Evolutionary conservation across 306 rosid species (phyloP).

Genomic region (Fragaria vesca): DNA sequence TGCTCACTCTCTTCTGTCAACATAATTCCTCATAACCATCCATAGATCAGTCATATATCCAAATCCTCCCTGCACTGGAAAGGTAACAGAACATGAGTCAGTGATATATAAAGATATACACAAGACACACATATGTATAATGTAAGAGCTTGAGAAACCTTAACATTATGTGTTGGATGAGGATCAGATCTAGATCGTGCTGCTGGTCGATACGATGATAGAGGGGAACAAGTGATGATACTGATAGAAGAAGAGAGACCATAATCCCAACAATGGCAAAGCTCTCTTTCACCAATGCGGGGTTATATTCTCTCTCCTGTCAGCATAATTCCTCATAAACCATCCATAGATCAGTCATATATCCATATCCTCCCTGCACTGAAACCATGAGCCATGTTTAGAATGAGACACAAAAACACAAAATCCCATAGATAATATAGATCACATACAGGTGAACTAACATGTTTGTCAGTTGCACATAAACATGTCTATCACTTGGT

Average conservation of each 20-base stretch:
- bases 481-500: background rate
- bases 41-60: background rate
- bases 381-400: background rate
- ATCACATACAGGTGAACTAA: background rate
- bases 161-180: too few relatives aligned
- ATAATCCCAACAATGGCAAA: too few relatives aligned
- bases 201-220: too few relatives aligned
- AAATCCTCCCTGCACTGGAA: background rate
- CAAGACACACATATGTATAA: too few relatives aligned
- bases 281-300: too few relatives aligned
- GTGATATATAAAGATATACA: background rate
- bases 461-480: background rate
- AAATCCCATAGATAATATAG: background rate
- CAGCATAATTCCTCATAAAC: background rate
- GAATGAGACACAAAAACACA: background rate
- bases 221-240: too few relatives aligned
- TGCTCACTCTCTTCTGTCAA: conserved; percentile 99
- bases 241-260: too few relatives aligned
- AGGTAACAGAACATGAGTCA: background rate
- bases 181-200: too few relatives aligned
- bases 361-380: background rate
- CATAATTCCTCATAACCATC: conserved; percentile 24
- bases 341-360: background rate
- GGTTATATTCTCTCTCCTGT: too few relatives aligned
- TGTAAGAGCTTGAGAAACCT: too few relatives aligned